phyloP scores from a whole-genome alignment of 208 protist genomes.

The Leishmania amazonensis region DNA sequence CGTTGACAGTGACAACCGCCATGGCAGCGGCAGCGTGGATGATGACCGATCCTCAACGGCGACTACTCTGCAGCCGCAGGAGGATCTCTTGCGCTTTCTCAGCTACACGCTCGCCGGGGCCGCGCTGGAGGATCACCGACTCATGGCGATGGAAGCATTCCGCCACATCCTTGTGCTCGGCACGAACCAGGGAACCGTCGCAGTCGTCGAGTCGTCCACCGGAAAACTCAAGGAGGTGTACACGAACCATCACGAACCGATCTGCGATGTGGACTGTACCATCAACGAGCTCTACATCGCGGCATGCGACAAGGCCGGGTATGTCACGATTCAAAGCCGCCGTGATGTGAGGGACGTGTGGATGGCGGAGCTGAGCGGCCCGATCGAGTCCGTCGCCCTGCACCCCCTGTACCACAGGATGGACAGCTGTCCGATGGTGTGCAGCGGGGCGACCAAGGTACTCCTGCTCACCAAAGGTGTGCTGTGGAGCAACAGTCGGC shows the following conservation, averaged over 20 bases:
- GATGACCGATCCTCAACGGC: conserved; percentile 3
- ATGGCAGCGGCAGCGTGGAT: conserved; percentile 6
- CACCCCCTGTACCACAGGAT: conserved; percentile 54
- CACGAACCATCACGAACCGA: conserved; percentile 44
- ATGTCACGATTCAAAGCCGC: conserved; percentile 46
- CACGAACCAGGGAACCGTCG: conserved; percentile 75
- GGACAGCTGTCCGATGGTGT: conserved; percentile 55
- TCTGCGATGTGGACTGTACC: conserved; percentile 68
- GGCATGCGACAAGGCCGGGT: conserved; percentile 57
- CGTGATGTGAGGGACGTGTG: conserved; percentile 40
- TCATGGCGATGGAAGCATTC: conserved; percentile 57
- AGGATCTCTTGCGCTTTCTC: conserved; percentile 57
- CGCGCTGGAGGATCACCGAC: conserved; percentile 50
- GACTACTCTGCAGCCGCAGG: conserved; percentile 24
- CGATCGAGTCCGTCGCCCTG: conserved; percentile 55
- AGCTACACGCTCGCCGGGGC: conserved; percentile 35
- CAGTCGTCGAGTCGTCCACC: conserved; percentile 37
- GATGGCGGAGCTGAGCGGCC: conserved; percentile 43
- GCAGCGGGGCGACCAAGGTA: conserved; percentile 45
- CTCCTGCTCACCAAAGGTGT: conserved; percentile 49
- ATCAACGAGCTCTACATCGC: conserved; percentile 48
- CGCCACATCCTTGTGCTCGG: conserved; percentile 51
- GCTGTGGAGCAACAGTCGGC: conserved; percentile 50
- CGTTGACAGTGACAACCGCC: conserved; percentile 13
- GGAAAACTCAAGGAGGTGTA: conserved; percentile 30